These are phyloP conservation scores for Beauveria caledonica DNA, from an alignment of 2,329 filamentous ascomycete genomes.

Conservation along the genomic window DNA sequence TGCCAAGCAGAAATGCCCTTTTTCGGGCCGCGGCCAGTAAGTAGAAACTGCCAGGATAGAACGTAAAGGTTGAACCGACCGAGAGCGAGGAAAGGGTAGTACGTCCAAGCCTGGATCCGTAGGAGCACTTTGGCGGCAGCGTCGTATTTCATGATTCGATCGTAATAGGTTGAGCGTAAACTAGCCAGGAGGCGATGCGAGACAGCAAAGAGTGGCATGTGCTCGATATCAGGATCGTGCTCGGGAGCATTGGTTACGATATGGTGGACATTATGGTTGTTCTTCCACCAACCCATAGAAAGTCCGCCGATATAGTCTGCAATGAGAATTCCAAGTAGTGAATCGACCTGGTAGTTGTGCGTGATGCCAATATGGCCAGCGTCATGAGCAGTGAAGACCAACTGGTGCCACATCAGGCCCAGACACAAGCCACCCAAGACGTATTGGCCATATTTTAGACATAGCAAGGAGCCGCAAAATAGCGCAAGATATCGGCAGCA, in stretches of 20 bases:
- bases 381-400: constrained; percentile 91
- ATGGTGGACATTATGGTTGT: constrained; percentile 92
- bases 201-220: constrained; percentile 82
- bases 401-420: constrained; percentile 85
- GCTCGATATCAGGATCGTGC: constrained; percentile 91
- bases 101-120: constrained; percentile 70
- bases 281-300: constrained; percentile 95
- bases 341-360: constrained; percentile 76
- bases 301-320: constrained; percentile 85
- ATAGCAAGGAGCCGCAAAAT: constrained; percentile 51
- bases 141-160: constrained; percentile 72
- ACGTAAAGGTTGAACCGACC: constrained; percentile 83
- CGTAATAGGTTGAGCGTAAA: constrained; percentile 75
- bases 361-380: constrained; percentile 97
- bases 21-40: constrained; percentile 60
- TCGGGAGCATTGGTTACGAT: constrained; percentile 93
- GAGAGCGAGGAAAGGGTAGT: constrained; percentile 73
- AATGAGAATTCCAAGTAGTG: constrained; percentile 79
- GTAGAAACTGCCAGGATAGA: constrained; percentile 70
- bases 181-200: constrained; percentile 71
- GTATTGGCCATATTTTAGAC: constrained; percentile 59
- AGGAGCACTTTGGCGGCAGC: constrained; percentile 61
- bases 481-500: constrained; percentile 59
- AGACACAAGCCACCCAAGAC: constrained; percentile 63
- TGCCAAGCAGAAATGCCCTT: constrained; percentile 79